Evolutionary conservation across 1,284 basidiomycete genomes (phyloP), one percentile per base, ranked within the genome.

Genomic region (Neonothopanus nambi): DNA sequence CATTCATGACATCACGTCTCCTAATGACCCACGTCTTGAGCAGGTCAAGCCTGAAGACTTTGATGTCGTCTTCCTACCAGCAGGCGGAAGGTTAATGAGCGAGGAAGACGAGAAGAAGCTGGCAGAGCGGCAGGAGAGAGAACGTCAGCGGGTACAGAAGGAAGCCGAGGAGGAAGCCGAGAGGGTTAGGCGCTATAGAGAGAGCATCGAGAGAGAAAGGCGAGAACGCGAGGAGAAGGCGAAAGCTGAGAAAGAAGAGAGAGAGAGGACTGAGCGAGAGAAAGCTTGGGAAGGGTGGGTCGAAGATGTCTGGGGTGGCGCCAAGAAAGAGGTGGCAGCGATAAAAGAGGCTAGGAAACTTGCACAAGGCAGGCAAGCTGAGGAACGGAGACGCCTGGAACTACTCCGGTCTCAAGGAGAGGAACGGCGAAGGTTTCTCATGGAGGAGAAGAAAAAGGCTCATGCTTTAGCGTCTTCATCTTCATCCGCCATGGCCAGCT

Each of bases 41-140:
- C 71, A 75, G 20, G 82, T 86, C 41, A 74, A 73, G 57, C 84
- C 87, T 68, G 83, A 84, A 61, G 85, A 86, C 64, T 85, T 87
- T 62, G 77, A 81, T 60, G 67, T 75, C 43, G 79, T 75, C 58
- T 86, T 85, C 59, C 68, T 82, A 3, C 83, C 85, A 2, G 71
- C 74, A 41, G 82, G 80, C 13, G 72, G 73, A 1, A 33, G 30
- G 8, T 73, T 86, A 21, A 69, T 82, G 56, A 79, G 80, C 56
- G 79, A 79, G 42, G 70, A 70, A 18, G 73, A 75, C 55, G 73
- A 74, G 50, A 73, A 68, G 35, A 65, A 63, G 23, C 63, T 72
- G 55, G 58, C 74, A 45, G 73, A 73, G 40, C 69, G 73, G 52
- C 73, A 77, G 52, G 65, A 67, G 49, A 67, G 63, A 43, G 70